Conservation (phyloP, 768 basidiomycete genomes). For the Kockovaella imperatae region DNA sequence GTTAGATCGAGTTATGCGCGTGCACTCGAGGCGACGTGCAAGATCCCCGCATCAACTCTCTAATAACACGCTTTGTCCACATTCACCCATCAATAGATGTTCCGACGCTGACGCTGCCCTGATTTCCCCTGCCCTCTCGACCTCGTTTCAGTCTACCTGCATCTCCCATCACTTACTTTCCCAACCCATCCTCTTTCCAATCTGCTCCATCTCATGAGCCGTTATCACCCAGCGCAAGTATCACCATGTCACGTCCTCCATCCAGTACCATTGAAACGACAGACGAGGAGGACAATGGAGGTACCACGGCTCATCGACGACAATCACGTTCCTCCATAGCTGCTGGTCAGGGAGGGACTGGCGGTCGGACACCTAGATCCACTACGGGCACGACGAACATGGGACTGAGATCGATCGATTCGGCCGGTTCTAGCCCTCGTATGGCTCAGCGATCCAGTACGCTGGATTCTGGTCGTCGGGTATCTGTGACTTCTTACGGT, state of each 20-base stretch:
- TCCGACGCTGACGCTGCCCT: no score
- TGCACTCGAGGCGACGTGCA: no score
- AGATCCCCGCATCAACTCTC: no score
- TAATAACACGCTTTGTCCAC: no score
- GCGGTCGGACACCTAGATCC: slow-evolving; percentile 1
- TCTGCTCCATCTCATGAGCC: neutral
- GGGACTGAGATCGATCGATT: neutral
- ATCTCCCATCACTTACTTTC: slow-evolving; percentile 25
- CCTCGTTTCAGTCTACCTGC: slow-evolving; percentile 2
- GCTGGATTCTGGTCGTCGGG: no score
- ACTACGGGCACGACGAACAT: no score
- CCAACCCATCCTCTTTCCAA: slow-evolving; percentile 16
- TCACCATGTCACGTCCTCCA: neutral
- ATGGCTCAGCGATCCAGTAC: slow-evolving; percentile 1
- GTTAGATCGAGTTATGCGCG: no score
- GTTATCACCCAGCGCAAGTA: neutral
- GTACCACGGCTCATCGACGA: slow-evolving; percentile 2
- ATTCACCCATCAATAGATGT: no score
- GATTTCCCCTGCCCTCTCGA: no score
- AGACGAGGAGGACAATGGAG: no score
- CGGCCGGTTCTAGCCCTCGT: slow-evolving; percentile 12
- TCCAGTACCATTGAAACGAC: neutral
- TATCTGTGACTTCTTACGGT: no score
- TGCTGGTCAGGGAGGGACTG: neutral
- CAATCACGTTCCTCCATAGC: slow-evolving; percentile 1